These are phyloP conservation scores for Pichia sp. DNA, from an alignment of 1,139 yeast genomes.

Conservation along the genomic window DNA sequence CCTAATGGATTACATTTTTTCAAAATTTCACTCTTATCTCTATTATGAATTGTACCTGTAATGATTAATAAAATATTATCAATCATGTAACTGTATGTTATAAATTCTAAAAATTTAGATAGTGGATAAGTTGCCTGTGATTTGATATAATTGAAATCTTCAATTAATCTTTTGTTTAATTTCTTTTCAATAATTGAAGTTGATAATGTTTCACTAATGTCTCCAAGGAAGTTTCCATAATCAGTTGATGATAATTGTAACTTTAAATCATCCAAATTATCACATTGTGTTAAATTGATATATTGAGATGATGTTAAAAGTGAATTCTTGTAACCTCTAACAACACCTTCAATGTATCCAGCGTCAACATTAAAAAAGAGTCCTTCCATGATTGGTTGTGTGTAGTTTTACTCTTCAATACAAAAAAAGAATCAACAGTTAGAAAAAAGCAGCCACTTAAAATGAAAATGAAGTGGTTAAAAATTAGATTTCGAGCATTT, in stretches of 20 bases:
- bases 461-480: not conserved
- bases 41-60: slow-evolving; percentile 93
- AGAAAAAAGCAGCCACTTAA: not conserved
- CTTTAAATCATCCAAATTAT: slow-evolving; percentile 86
- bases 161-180: slow-evolving; percentile 66
- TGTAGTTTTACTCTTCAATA: no score
- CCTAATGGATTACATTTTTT: slow-evolving; percentile 94
- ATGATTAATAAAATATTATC: slow-evolving; percentile 94
- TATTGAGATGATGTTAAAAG: slow-evolving; percentile 73
- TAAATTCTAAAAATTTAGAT: slow-evolving; percentile 78
- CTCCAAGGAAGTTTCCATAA: slow-evolving; percentile 83
- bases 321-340: slow-evolving; percentile 89
- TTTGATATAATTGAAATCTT: slow-evolving; percentile 79
- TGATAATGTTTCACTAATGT: slow-evolving; percentile 72
- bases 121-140: slow-evolving; percentile 79
- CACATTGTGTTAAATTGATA: slow-evolving; percentile 91
- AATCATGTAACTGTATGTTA: slow-evolving; percentile 95
- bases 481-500: not conserved
- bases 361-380: slow-evolving; percentile 77
- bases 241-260: slow-evolving; percentile 93
- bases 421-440: no score
- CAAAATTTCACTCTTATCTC: slow-evolving; percentile 82
- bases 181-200: slow-evolving; percentile 79
- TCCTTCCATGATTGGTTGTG: slow-evolving; percentile 89
- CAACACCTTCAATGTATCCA: slow-evolving; percentile 91